Percentiles rank a stretch among this genome's conserved stretches.
phyloP scores from a whole-genome alignment of 1,284 basidiomycete species.

The Chiua sp. region DNA sequence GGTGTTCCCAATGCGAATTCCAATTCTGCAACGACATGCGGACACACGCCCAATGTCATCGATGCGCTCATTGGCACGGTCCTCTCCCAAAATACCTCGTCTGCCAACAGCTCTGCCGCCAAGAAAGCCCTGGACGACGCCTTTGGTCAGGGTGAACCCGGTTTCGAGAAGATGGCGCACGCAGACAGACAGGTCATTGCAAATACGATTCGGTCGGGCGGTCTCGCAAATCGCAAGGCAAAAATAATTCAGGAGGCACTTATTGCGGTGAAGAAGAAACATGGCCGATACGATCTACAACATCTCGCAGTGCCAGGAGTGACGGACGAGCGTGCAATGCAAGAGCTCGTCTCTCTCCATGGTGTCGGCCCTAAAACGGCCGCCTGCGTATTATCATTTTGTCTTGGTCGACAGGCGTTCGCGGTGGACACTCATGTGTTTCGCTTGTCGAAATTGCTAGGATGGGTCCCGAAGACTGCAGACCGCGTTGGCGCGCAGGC shows the following conservation, averaged over 20 bases:
- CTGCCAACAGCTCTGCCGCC: conserved; percentile 66
- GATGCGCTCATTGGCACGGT: conserved; percentile 77
- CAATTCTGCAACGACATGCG: conserved; percentile 59
- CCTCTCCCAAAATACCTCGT: conserved; percentile 77
- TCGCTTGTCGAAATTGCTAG: conserved; percentile 66
- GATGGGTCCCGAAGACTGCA: conserved; percentile 70
- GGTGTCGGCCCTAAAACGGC: conserved; percentile 84
- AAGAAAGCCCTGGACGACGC: conserved; percentile 60
- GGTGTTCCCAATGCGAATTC: conserved; percentile 23
- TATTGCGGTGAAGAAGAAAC: conserved; percentile 52
- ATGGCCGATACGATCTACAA: conserved; percentile 62
- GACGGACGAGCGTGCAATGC: conserved; percentile 69
- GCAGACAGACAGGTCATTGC: conserved; percentile 59
- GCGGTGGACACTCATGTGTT: conserved; percentile 83
- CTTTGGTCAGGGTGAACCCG: conserved; percentile 59
- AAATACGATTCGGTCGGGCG: conserved; percentile 69
- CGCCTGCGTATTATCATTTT: conserved; percentile 80
- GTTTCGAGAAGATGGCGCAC: conserved; percentile 63
- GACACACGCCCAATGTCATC: conserved; percentile 65
- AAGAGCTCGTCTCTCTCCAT: conserved; percentile 67
- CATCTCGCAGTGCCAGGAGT: conserved; percentile 47
- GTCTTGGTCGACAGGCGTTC: conserved; percentile 73
- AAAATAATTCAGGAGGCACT: conserved; percentile 69
- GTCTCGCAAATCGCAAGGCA: conserved; percentile 77
- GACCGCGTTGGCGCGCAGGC: conserved; percentile 72